Base-by-base conservation (phyloP, 2,329 filamentous ascomycete species). In the Fusarium sp. region DNA sequence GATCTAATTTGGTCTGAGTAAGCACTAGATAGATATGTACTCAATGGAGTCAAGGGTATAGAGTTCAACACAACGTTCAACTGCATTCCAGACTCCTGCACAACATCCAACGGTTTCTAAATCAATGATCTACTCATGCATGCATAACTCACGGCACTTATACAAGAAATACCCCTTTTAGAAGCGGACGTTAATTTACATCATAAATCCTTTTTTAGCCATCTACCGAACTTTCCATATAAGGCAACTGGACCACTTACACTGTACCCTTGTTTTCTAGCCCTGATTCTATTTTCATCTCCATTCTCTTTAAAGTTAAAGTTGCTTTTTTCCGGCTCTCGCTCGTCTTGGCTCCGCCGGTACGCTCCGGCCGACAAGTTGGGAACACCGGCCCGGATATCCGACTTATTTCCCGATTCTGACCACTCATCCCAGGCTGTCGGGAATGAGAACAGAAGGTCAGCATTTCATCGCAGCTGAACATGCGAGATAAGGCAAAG, bases 361-460 rank as follows among this genome's bases (percentile, higher is more conserved):
- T 34, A 46, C 63, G 62, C 41, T 32, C 69, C 60, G 61, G 46
- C 67, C 63, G 66, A 58, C 22, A 25, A 45, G 32, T 15, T 48
- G 59, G 73, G 73, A 54, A 70, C 18, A 34, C 24, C 73, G 73
- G 73, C 56, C 73, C 73, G 73, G 27, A 16, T 49, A 62, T 29
- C 73, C 73, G 73, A 43, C 27, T 34, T 40, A 32, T 62, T 62
- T 54, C 59, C 59, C 57, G 57, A 62, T 62, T 62, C 38, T 29
- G 32, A 38, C 27, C 49, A 40, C 24, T 13, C 24, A n/a, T 66
- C 30, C 63, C 63, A 66, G 62, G 62, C 62, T 66, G 62, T 66
- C 63, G 62, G 63, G 62, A 60, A 51, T 44, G 43, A 45, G 24
- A 6, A 45, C 16, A 45, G 43, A 18, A 34, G 13, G 32, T 25